phyloP scores from a whole-genome alignment of 2,329 filamentous ascomycete genomes.

The Rhytidhysteron rufulum region DNA sequence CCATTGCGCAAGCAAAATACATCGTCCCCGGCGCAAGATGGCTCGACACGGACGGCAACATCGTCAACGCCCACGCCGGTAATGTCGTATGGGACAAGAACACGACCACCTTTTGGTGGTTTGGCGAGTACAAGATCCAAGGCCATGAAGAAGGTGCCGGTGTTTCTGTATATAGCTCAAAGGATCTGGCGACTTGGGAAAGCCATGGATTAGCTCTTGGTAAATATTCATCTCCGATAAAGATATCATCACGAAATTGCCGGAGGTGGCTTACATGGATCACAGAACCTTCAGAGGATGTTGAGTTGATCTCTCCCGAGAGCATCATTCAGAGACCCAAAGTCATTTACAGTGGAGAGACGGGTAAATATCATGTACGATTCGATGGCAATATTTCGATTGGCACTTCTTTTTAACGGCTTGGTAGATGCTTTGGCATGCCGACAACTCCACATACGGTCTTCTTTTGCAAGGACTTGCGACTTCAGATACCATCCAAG shows the following conservation, averaged over 20 bases:
- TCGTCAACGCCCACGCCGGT: constrained; percentile 61
- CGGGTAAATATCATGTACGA: too few species aligned
- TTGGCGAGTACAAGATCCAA: constrained; percentile 59
- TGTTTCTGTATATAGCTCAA: constrained; percentile 55
- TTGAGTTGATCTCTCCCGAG: too few species aligned
- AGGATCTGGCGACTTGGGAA: constrained; percentile 58
- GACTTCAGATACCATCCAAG: constrained; percentile 49
- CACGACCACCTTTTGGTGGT: constrained; percentile 56
- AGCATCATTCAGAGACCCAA: too few species aligned
- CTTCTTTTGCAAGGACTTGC: constrained; percentile 56
- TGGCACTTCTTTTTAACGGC: background rate
- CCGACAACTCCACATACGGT: constrained; percentile 56
- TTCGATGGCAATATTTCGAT: too few species aligned
- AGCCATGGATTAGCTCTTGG: constrained; percentile 55
- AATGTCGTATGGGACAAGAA: constrained; percentile 51
- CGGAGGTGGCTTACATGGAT: too few species aligned
- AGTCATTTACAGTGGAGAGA: too few species aligned
- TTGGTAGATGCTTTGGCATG: constrained; percentile 57
- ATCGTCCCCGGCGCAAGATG: constrained; percentile 61
- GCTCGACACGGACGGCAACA: constrained; percentile 57
- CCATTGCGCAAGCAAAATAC: constrained; percentile 44
- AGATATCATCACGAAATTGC: too few species aligned
- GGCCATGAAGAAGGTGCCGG: constrained; percentile 58
- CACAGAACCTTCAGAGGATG: too few species aligned
- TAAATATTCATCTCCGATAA: constrained; percentile 23